Evolutionary conservation across 768 basidiomycete genomes (phyloP), one percentile per base, ranked within the genome.

Genomic region (Panaeolus papilionaceus): DNA sequence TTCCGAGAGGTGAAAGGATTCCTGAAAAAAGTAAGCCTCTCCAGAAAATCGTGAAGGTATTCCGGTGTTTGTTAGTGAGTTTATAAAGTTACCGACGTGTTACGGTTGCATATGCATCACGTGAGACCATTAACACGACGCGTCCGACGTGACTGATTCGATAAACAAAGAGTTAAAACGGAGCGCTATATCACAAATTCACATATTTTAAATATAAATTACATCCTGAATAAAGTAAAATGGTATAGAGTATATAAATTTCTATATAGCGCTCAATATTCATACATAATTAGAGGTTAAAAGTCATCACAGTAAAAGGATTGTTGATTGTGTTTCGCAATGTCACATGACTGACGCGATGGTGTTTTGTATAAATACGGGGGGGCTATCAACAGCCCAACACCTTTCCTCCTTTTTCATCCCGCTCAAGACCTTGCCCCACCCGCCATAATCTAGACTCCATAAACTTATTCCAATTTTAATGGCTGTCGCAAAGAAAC

Each of bases 291-390:
- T n/a, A 20, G n/a, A n/a, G 4, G 3, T 23, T 10, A 4, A 49
- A 20, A 49, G 20, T 4, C 20, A 23, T 49, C 8, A 20, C n/a
- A 23, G 23, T 23, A 10, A 0, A 7, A 20, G 20, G 20, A 49
- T 82, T 81, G 81, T 83, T 83, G 79, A 83, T 82, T 77, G 68
- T 69, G 73, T 74, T 73, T 74, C 76, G 74, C 66, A 51, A 4
- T 38, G 62, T 73, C 82, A 83, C 80, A 81, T 83, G 82, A 75
- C 42, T 38, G 70, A 79, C 82, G 80, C 81, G 81, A 77, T 76
- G 80, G 81, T 80, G 80, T 80, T 76, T 67, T 49, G 78, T 83
- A 83, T 83, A 83, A 82, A 83, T 81, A 83, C 77, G 71, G 74
- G 66, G 72, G 69, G 70, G 74, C 75, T 78, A 80, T 82, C 80